phyloP scores from a whole-genome alignment of 352 stramenopile genomes.

The Poterioochromonas sp. region DNA sequence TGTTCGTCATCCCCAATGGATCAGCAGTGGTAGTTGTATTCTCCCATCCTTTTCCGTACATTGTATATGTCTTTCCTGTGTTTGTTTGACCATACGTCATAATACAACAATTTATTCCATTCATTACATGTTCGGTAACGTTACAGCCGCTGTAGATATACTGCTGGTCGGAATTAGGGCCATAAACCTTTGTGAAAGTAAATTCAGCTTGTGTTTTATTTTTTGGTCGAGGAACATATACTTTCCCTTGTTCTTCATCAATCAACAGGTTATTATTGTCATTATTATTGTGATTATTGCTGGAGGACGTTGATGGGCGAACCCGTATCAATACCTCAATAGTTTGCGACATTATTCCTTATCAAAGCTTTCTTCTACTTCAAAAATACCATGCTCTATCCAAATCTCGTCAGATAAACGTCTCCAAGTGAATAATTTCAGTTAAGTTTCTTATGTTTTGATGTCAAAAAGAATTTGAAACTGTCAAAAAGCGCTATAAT shows the following conservation, averaged over 20 bases:
- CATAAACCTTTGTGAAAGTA: not conserved
- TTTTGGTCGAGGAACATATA: not conserved
- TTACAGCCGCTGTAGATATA: not conserved
- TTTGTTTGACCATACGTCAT: slow-evolving; percentile 3
- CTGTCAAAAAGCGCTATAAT: no score
- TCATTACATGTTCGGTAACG: not conserved
- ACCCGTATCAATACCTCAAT: slow-evolving; percentile 12
- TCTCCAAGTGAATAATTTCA: no score
- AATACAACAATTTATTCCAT: slow-evolving; percentile 15
- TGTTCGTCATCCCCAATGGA: not conserved
- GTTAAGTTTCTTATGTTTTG: no score
- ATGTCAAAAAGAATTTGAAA: no score
- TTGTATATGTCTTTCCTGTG: slow-evolving; percentile 3
- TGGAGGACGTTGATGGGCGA: not conserved
- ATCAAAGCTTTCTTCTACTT: no score
- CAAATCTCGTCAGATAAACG: no score
- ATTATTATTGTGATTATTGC: not conserved
- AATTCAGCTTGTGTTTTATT: not conserved
- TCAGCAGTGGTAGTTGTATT: not conserved
- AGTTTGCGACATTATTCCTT: slow-evolving; percentile 7
- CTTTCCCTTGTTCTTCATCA: not conserved
- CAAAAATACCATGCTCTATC: no score
- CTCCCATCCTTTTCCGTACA: slow-evolving; percentile 9
- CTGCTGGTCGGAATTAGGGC: not conserved
- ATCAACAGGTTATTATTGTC: not conserved